Evolutionary conservation across 1,284 basidiomycete genomes (phyloP), one percentile per base, ranked within the genome.

Genomic region (Apiotrichum domesticum): DNA sequence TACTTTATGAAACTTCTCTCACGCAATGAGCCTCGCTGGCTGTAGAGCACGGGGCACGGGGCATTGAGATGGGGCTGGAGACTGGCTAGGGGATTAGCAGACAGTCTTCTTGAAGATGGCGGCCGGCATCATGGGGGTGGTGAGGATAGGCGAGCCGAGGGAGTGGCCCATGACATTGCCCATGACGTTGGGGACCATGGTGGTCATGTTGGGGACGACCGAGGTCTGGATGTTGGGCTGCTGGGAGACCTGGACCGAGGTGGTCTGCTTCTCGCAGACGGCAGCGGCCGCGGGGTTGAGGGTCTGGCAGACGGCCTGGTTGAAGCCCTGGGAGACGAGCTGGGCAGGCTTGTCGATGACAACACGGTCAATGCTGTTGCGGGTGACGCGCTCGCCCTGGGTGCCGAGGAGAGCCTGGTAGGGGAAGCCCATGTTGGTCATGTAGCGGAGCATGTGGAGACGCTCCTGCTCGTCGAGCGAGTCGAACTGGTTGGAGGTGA

Each of bases 241-340:
- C 21, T 21, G 21, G 21, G 21, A 21, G 21, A 21, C 21, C 21
- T 21, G 21, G 21, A 21, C 21, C 21, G 21, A 21, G 21, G 21
- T 21, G 47, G 35, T 49, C 47, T 49, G 35, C 15, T 37, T n/a
- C 47, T 49, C 47, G 47, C n/a, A 14, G 47, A 49, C 15, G 15
- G 47, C 35, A 21, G 21, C 21, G 21, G 21, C 21, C 21, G 21
- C 21, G 47, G 47, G 47, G 47, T 49, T 39, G 47, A 49, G 35
- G 47, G 47, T 40, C 47, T 49, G 47, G 35, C 15, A 29, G 47
- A 49, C 47, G 10, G 35, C 35, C 35, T 49, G 47, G 47, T 37
- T 49, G 47, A 49, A 10, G 37, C 47, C 47, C 35, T 39, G 15
- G 35, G n/a, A 10, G 37, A 39, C 8, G 35, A 11, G 8, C 14